These are phyloP conservation scores for Phytophthora sojae DNA, from an alignment of 352 stramenopile species.

Conservation along the genomic window DNA sequence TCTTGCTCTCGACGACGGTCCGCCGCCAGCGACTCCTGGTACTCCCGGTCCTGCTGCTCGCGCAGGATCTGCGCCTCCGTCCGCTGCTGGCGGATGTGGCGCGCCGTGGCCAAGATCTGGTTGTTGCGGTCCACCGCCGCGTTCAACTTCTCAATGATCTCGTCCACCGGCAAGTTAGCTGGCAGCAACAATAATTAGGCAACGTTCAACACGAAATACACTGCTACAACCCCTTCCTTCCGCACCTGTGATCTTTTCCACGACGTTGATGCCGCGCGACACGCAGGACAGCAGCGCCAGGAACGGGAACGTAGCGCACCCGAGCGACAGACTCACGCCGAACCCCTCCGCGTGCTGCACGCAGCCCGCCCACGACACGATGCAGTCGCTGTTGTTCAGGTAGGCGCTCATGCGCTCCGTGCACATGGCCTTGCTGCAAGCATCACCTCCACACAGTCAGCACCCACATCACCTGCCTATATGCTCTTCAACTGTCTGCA, in stretches of 20 bases:
- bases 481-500: no score
- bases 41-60: conserved; percentile 94
- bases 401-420: conserved; percentile 76
- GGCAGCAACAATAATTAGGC: neutral
- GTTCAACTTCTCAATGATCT: conserved; percentile 73
- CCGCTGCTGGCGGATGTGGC: conserved; percentile 74
- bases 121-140: conserved; percentile 75
- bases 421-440: conserved; percentile 64
- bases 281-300: conserved; percentile 82
- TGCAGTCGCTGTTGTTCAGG: conserved; percentile 81
- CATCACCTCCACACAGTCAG: no score
- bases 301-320: conserved; percentile 85
- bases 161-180: conserved; percentile 67
- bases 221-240: neutral
- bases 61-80: conserved; percentile 89
- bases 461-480: no score
- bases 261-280: conserved; percentile 78
- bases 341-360: conserved; percentile 85
- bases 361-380: conserved; percentile 85
- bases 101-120: conserved; percentile 72
- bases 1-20: conserved; percentile 87
- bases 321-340: conserved; percentile 81
- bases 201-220: neutral
- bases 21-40: conserved; percentile 91
- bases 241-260: conserved; percentile 87